A percentile compares a stretch with the other conserved stretches of the same genome.
phyloP scores from a whole-genome alignment of 2,329 filamentous ascomycete species.

The Xylaria hypoxylon region DNA sequence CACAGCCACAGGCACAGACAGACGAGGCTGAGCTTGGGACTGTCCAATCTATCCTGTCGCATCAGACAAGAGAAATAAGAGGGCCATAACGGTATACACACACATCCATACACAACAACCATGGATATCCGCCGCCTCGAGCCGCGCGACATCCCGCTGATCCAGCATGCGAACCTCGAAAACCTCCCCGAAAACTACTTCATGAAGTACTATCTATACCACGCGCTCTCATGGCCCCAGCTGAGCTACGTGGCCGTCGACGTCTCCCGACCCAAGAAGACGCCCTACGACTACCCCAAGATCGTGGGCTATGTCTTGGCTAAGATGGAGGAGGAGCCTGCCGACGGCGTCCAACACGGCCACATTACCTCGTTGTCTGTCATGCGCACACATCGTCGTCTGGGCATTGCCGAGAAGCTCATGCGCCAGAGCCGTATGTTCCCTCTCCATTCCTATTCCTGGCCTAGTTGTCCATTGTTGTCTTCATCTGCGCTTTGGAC shows the following conservation, averaged over 20 bases:
- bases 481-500: not conserved
- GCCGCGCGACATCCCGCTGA: slow-evolving; percentile 85
- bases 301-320: slow-evolving; percentile 99
- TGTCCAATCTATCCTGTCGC: not conserved
- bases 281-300: slow-evolving; percentile 90
- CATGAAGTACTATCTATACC: slow-evolving; percentile 99
- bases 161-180: slow-evolving; percentile 98
- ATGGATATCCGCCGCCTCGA: slow-evolving; percentile 95
- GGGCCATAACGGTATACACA: too few relatives aligned
- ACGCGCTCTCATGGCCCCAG: slow-evolving; percentile 97
- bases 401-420: slow-evolving; percentile 95
- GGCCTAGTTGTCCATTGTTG: not conserved
- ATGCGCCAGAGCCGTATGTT: slow-evolving; percentile 94
- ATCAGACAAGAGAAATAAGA: not conserved
- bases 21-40: not conserved
- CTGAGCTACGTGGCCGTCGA: slow-evolving; percentile 97
- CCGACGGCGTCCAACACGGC: slow-evolving; percentile 90
- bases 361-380: slow-evolving; percentile 96
- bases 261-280: slow-evolving; percentile 80
- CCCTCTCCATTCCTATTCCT: slow-evolving; percentile 5
- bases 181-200: slow-evolving; percentile 99
- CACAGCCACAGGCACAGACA: not conserved
- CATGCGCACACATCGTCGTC: slow-evolving; percentile 91
- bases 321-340: slow-evolving; percentile 99
- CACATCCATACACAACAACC: not conserved